These are phyloP conservation scores for Imleria badia DNA, from an alignment of 768 basidiomycete genomes.

Conservation along the genomic window DNA sequence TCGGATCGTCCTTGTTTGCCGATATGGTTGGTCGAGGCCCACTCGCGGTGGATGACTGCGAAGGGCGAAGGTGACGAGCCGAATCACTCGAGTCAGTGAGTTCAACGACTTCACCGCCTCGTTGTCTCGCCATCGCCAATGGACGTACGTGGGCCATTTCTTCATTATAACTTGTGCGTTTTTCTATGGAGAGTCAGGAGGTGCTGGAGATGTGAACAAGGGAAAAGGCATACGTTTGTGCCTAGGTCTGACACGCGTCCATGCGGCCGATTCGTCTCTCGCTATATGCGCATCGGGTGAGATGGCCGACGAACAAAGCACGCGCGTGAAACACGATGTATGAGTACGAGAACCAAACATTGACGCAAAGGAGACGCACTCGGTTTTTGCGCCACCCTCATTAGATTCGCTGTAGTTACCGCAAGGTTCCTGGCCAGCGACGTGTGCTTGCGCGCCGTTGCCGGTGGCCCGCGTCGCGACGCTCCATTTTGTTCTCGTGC, in stretches of 20 bases:
- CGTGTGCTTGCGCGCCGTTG: conserved; percentile 17
- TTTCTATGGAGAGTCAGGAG: conserved; percentile 3
- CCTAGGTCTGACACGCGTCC: conserved; percentile 17
- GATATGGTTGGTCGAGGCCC: neutral
- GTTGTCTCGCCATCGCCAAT: conserved; percentile 10
- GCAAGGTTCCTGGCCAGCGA: conserved; percentile 2
- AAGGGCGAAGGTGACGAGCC: neutral
- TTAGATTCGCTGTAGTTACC: conserved; percentile 12
- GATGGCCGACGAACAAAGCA: neutral
- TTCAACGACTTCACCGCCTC: conserved; percentile 12
- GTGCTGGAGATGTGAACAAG: neutral
- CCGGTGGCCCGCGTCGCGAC: neutral
- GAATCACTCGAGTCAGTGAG: conserved; percentile 26
- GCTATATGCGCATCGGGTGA: too few species aligned
- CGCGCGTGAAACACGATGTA: neutral
- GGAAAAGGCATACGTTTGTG: conserved; percentile 12
- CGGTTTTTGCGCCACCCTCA: conserved; percentile 18
- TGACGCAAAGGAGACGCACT: conserved; percentile 13
- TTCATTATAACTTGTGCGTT: conserved; percentile 8
- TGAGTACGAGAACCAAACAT: neutral
- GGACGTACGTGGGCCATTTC: conserved; percentile 11
- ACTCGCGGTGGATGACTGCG: neutral
- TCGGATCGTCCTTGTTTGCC: conserved; percentile 12
- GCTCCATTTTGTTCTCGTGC: neutral
- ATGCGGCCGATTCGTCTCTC: conserved; percentile 10